These are phyloP conservation scores for Teratosphaeria viscida DNA, from an alignment of 2,329 filamentous ascomycete genomes.

Conservation along the genomic window DNA sequence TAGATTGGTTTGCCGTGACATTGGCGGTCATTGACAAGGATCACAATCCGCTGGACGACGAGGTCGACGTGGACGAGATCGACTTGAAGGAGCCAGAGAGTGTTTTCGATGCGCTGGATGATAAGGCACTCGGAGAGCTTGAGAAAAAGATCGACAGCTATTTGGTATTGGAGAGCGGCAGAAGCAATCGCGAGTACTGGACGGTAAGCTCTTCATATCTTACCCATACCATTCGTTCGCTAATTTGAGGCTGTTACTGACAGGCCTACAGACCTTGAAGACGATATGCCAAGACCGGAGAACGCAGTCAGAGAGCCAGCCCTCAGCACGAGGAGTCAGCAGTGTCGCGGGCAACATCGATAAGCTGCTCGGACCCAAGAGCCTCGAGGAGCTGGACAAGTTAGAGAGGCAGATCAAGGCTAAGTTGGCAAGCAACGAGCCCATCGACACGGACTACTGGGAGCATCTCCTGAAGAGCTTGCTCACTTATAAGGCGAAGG, in stretches of 20 bases:
- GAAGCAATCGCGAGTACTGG: conserved; percentile 80
- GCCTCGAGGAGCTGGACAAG: conserved; percentile 71
- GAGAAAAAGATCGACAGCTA: conserved; percentile 76
- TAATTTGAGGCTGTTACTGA: conserved; percentile 10
- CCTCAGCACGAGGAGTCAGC: conserved; percentile 61
- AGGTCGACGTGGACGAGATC: conserved; percentile 62
- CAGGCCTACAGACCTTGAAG: conserved; percentile 55
- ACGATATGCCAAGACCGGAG: conserved; percentile 69
- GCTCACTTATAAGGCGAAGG: conserved; percentile 83
- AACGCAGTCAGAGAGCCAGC: conserved; percentile 52
- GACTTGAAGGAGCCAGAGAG: conserved; percentile 69
- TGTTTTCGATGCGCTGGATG: conserved; percentile 63
- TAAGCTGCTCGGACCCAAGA: conserved; percentile 73
- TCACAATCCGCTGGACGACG: conserved; percentile 69
- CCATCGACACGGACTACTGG: conserved; percentile 97
- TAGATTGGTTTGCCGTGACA: conserved; percentile 88
- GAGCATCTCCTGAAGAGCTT: conserved; percentile 79
- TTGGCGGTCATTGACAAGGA: conserved; percentile 79
- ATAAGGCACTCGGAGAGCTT: conserved; percentile 59
- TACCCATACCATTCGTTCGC: neutral
- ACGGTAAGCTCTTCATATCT: conserved; percentile 35
- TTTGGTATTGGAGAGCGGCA: conserved; percentile 66
- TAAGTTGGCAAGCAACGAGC: conserved; percentile 80
- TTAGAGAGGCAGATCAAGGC: conserved; percentile 77
- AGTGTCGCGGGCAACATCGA: conserved; percentile 84